Base-by-base conservation (phyloP, 805 yeast species). In the Vanderwaltozyma polyspora region DNA sequence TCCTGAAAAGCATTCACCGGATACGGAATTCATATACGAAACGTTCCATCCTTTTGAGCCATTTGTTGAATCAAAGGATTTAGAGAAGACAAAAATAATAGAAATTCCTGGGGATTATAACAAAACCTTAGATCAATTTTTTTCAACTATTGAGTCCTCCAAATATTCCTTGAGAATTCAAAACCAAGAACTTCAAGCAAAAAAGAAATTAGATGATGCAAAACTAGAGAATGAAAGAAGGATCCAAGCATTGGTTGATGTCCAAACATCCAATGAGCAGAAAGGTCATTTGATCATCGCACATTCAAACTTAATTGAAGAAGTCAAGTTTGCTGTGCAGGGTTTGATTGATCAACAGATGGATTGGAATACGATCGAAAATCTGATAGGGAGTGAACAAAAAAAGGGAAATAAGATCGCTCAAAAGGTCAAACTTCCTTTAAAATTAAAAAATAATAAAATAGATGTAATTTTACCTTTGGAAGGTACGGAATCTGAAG, bases 361-460 rank as follows among this genome's bases (percentile, higher is more conserved):
- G 84, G 96, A 89, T 53, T 89, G 98, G 98, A 71, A 72, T 28
- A 79, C 84, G 40, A 87, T 87, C 41, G 95, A 81, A 51, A 74
- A 76, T 41, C 59, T 80, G 37, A 76, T 89, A 33, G 61, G 68
- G 31, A 66, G 75, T 33, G 94, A 89, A 49, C 77, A 83, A 45
- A 57, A 63, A 1, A 70, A 77, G 45, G 77, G 79, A 1, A 82
- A 78, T 45, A 56, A 61, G 5, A 63, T 76, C 36, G 95, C 95
- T 0, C 59, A 63, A 25, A 46, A 65, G 37, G 79, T 87, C 35
- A 63, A 67, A 31, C 49, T 75, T 24, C 91, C 94, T 0, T 64
- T 89, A 52, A 75, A 83, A 37, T 64, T 89, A 48, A 65, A 68
- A 28, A 73, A 79, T 29, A 79, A 80, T 47, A 76, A 73, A 46